Evolutionary conservation across 768 basidiomycete genomes (phyloP), one percentile per base, ranked within the genome.

Genomic region (Mrakia frigida): DNA sequence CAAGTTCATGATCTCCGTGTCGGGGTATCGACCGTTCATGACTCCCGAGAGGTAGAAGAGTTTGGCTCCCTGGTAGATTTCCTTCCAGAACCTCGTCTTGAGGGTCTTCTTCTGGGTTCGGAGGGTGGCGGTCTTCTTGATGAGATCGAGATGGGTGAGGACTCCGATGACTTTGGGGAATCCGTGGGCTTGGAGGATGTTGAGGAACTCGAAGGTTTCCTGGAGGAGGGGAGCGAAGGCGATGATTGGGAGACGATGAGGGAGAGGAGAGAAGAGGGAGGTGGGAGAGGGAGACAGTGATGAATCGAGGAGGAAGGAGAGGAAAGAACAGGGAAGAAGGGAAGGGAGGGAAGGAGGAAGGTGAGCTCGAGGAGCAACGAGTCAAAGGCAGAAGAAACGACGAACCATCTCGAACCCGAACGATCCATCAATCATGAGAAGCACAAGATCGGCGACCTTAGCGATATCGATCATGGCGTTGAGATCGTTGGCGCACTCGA

Each of bases 171-270:
- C 94, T 86, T 98, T 99, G 3, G 97, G 97, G 83, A 99, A 96
- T 43, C 97, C 97, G 82, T 99, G 97, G 0, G 93, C 87, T 85
- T 98, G 94, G 35, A 99, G 90, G 80, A 98, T 90, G 80, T 98
- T 98, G 74, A 99, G 90, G 79, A 98, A 98, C 84, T 99, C 97
- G 81, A 99, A 98, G 0, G 94, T 94, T 89, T 98, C 97, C 95
- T 98, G 81, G 25, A 69, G 33, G 76, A 61, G 73, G 9, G 41
- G 25, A 18, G 46, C 2, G 46, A 50, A 50, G 46, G 16, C 10
- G 46, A 46, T 10, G 43, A 14, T 46, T 9, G 43, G 39, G 11
- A 11, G 39, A 41, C 39, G 39, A 6, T 41, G 31, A 65, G 69
- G 13, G 1, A 25, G 61, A 3, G 10, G 25, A 11, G 46, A 3